Conservation (phyloP, 2,329 filamentous ascomycete species). For the Meredithiella fracta region DNA sequence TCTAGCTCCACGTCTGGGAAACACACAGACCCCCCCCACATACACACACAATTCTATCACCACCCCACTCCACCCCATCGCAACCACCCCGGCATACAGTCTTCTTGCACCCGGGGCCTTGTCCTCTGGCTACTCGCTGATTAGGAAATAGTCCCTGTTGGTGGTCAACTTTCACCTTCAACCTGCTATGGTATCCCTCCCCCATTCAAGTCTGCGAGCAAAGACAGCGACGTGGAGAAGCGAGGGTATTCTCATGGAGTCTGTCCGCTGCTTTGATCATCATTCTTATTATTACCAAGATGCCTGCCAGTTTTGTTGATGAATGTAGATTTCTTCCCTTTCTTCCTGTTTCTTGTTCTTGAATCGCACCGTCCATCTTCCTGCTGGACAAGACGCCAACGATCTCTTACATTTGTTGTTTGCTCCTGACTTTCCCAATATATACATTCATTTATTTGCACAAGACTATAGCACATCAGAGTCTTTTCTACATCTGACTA, state of each 20-base stretch:
- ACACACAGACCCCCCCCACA: neutral
- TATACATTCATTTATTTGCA: neutral
- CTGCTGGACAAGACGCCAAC: neutral
- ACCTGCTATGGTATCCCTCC: neutral
- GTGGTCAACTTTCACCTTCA: neutral
- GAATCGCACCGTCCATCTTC: neutral
- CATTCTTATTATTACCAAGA: constrained; percentile 6
- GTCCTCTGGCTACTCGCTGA: neutral
- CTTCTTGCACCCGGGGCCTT: neutral
- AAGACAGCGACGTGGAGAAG: neutral
- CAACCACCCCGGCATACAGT: neutral
- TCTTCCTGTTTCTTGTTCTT: neutral
- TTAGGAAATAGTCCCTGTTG: neutral
- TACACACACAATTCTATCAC: neutral
- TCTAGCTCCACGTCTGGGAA: neutral
- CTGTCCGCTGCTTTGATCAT: neutral
- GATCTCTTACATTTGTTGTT: neutral
- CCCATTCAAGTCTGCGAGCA: neutral
- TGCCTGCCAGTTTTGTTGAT: neutral
- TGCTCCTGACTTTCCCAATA: neutral
- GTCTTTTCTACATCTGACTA: no score
- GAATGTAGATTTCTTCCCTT: neutral
- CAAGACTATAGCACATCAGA: no score
- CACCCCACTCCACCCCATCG: neutral
- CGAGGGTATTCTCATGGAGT: no score